These are phyloP conservation scores for Metroxylon sagu DNA, from an alignment of 176 grass and related monocot genomes.

Conservation along the genomic window DNA sequence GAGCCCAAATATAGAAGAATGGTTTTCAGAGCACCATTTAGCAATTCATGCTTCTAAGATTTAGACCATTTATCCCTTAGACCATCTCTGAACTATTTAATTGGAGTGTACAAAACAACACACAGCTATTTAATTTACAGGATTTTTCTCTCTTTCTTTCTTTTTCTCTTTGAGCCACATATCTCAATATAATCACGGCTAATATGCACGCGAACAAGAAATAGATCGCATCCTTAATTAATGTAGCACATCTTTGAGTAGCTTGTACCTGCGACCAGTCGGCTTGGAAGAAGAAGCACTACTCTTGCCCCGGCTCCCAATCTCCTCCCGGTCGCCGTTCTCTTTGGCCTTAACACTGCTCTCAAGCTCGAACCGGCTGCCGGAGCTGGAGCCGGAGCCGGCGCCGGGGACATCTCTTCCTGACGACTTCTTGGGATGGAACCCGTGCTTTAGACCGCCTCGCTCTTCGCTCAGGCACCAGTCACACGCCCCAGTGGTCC, in stretches of 20 bases:
- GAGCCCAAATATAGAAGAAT: too few species aligned
- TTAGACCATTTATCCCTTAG: too few species aligned
- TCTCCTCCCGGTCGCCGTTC: slow-evolving; percentile 18
- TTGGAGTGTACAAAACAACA: too few species aligned
- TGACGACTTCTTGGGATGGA: slow-evolving; percentile 25
- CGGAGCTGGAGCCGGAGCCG: not conserved
- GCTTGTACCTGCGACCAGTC: slow-evolving; percentile 85
- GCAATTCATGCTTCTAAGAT: too few species aligned
- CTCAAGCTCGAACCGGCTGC: not conserved
- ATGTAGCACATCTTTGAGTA: slow-evolving; percentile 93
- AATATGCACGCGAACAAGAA: not conserved
- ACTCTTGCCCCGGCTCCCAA: slow-evolving; percentile 14
- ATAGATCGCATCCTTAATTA: slow-evolving; percentile 26
- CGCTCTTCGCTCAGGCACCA: slow-evolving; percentile 74
- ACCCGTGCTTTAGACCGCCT: slow-evolving; percentile 18
- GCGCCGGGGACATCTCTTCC: not conserved
- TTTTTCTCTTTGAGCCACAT: not conserved
- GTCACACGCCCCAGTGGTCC: slow-evolving; percentile 51
- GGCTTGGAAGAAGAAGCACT: slow-evolving; percentile 38
- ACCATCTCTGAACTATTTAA: too few species aligned
- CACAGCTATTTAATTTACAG: slow-evolving; percentile 6
- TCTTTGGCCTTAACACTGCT: slow-evolving; percentile 18
- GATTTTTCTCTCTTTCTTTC: too few species aligned
- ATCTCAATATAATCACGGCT: slow-evolving; percentile 10
- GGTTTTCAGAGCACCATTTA: too few species aligned